Percentiles rank a stretch among this genome's conserved stretches.
Evolutionary conservation across 495 filamentous ascomycete genomes (phyloP).

Genomic region (Elasticomyces elasticus): DNA sequence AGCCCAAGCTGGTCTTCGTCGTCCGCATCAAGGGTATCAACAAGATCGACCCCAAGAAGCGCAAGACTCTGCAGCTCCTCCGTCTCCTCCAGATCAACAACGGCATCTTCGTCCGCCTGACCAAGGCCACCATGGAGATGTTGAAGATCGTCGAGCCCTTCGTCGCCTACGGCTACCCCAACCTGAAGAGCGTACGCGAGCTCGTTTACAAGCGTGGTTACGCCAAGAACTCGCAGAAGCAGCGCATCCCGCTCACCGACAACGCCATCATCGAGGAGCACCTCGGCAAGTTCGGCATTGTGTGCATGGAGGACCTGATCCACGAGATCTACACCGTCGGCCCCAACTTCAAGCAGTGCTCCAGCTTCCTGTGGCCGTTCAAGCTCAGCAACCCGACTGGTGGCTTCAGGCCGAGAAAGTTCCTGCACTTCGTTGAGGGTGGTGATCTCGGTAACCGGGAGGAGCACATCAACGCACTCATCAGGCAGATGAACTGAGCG

Average conservation of each 20-base stretch:
- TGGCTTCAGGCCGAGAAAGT: constrained; percentile 91
- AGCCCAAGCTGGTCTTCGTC: constrained; percentile 96
- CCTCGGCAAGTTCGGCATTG: constrained; percentile 95
- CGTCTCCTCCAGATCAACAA: constrained; percentile 99
- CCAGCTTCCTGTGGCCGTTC: constrained; percentile 99
- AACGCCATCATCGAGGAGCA: constrained; percentile 93
- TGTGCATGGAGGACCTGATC: constrained; percentile 98
- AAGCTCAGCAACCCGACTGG: constrained; percentile 96
- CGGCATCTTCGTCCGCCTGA: constrained; percentile 92
- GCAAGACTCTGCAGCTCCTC: constrained; percentile 98
- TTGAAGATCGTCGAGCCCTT: constrained; percentile 95
- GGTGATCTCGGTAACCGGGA: constrained; percentile 97
- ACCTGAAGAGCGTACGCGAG: constrained; percentile 96
- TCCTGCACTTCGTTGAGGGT: constrained; percentile 98
- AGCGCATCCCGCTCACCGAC: constrained; percentile 91
- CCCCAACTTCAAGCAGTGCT: constrained; percentile 99
- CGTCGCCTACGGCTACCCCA: constrained; percentile 98
- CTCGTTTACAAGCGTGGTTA: constrained; percentile 99
- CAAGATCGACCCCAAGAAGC: constrained; percentile 99
- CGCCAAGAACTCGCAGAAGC: constrained; percentile 83
- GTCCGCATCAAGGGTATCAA: constrained; percentile 99
- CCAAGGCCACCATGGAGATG: constrained; percentile 98
- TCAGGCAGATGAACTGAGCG: constrained; percentile 94
- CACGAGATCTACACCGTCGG: constrained; percentile 99
- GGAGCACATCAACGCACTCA: constrained; percentile 93